Evolutionary conservation across 352 stramenopile species (phyloP), one percentile per base, ranked within the genome.

Genomic region (Pseudoperonospora humuli): DNA sequence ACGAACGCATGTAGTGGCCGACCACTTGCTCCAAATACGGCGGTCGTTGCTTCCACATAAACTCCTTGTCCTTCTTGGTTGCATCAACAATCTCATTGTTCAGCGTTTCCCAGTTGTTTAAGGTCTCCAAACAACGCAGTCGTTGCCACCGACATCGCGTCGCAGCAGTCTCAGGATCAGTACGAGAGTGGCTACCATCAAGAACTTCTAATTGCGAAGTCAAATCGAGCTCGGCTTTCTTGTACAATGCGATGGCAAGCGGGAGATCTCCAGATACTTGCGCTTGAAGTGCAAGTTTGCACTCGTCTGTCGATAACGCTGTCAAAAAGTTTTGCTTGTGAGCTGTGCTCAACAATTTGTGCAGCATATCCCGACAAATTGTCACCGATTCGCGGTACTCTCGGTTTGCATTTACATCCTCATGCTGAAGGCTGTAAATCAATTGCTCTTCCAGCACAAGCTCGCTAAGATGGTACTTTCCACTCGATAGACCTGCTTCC

Each of bases 91-190:
- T 51, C 26, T 86, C 79, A 10, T 50, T 39, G 7, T 67, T 50
- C 3, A 92, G 51, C 20, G 72, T 54, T 11, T 81, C 64, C 79
- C 79, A 92, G 32, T 70, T 69, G 41, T 89, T 89, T 5, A 92
- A 50, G 15, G 40, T 66, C 28, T 83, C 76, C 14, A 89, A 48
- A 21, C 79, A 92, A 2, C 54, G 61, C 17, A 79, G 50, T 7
- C 72, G 55, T 40, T 92, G 68, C 71, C 75, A 89, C 17, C 63
- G 65, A 44, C 75, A 86, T 26, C 79, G 58, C 29, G 57, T 64
- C 6, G 64, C 48, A 54, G 85, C 72, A n/a, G 66, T 67, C 9
- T 70, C 54, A 10, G 33, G 47, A 0, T 54, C 49, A 10, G 4
- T 3, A 9, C 73, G 18, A 2, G 47, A 27, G n/a, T 56, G 44